Evolutionary conservation across 805 yeast species (phyloP).

Genomic region (Zygosaccharomyces pseudorouxii): DNA sequence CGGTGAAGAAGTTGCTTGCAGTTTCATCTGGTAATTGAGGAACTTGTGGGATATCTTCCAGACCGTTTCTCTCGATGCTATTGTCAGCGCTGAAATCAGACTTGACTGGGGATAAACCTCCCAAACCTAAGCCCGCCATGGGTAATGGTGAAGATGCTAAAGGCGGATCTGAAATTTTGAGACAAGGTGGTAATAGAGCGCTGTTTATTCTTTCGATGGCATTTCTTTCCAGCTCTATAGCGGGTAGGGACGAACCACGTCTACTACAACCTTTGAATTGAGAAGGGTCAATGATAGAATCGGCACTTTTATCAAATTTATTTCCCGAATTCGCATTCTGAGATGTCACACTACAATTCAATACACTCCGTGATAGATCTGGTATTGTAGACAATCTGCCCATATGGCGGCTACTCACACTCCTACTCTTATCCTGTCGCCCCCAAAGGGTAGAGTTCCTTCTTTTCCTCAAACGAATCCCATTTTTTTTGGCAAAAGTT

Average conservation of each 20-base stretch:
- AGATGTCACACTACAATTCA: slow-evolving; percentile 15
- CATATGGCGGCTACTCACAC: slow-evolving; percentile 18
- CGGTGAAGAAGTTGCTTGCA: slow-evolving; percentile 6
- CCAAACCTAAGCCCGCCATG: not conserved
- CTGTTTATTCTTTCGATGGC: slow-evolving; percentile 32
- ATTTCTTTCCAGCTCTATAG: slow-evolving; percentile 24
- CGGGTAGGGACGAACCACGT: slow-evolving; percentile 12
- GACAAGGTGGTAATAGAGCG: slow-evolving; percentile 31
- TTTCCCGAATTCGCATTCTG: slow-evolving; percentile 4
- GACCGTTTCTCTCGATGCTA: slow-evolving; percentile 15
- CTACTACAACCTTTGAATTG: slow-evolving; percentile 7
- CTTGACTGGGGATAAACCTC: slow-evolving; percentile 1
- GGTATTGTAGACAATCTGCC: slow-evolving; percentile 32
- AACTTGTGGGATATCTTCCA: slow-evolving; percentile 22
- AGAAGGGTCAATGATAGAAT: slow-evolving; percentile 6
- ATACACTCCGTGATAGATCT: slow-evolving; percentile 26
- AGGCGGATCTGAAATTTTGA: slow-evolving; percentile 10
- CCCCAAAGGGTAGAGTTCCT: not conserved
- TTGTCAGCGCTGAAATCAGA: slow-evolving; percentile 1
- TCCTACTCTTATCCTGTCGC: not conserved
- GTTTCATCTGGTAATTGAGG: slow-evolving; percentile 11
- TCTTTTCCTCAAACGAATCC: slow-evolving; percentile 3
- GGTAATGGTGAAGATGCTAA: slow-evolving; percentile 8
- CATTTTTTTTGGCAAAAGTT: not conserved
- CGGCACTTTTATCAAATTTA: not conserved